A percentile compares a stretch with the other conserved stretches of the same genome.
These are phyloP conservation scores for Syzygium syzygioides DNA, from an alignment of 441 rosid genomes.

Conservation along the genomic window DNA sequence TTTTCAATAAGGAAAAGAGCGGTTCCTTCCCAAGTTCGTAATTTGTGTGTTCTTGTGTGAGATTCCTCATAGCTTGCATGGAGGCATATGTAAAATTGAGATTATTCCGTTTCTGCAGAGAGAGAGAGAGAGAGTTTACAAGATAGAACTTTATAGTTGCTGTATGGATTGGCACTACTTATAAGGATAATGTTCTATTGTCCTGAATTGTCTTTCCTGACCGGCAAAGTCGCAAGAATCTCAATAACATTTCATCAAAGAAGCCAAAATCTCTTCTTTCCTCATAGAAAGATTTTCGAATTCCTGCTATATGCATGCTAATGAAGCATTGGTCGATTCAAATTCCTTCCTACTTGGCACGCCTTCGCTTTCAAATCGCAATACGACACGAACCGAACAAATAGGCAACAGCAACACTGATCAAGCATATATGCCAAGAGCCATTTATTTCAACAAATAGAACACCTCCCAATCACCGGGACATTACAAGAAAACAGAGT, in stretches of 20 bases:
- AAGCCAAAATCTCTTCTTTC: not conserved
- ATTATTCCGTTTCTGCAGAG: not conserved
- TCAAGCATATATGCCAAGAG: not conserved
- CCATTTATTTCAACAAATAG: not conserved
- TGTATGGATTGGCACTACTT: not conserved
- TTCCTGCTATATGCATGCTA: not conserved
- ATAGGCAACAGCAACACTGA: not conserved
- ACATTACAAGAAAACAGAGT: not conserved
- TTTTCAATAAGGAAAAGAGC: not conserved
- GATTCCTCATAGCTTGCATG: not conserved
- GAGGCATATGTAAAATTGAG: not conserved
- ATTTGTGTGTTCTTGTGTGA: not conserved
- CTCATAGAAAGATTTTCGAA: not conserved
- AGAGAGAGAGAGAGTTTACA: not conserved
- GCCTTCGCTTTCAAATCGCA: not conserved
- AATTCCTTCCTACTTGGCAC: not conserved
- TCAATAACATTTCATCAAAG: not conserved
- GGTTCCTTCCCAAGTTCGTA: not conserved
- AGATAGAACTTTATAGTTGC: not conserved
- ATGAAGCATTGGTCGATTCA: not conserved
- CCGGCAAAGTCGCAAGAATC: not conserved
- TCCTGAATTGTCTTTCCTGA: not conserved
- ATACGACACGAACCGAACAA: not conserved
- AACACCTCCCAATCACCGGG: not conserved
- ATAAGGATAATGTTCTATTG: not conserved